Conservation (phyloP, 1,139 yeast species). For the Blastobotrys persicus region DNA sequence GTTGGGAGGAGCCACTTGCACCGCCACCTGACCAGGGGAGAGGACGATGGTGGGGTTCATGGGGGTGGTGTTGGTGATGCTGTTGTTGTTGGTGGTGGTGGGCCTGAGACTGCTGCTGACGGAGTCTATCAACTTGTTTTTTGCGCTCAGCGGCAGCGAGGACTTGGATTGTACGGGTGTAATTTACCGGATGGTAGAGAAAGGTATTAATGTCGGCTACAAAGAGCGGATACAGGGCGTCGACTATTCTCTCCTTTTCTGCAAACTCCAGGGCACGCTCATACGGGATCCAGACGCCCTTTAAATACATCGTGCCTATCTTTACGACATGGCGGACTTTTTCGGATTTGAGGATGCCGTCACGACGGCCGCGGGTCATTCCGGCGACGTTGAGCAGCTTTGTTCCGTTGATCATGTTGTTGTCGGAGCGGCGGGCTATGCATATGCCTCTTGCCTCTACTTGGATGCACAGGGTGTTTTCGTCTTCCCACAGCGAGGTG, state of each 20-base stretch:
- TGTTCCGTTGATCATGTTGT: slow-evolving; percentile 90
- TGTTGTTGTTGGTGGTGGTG: slow-evolving; percentile 17
- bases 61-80: slow-evolving; percentile 16
- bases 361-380: slow-evolving; percentile 91
- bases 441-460: slow-evolving; percentile 88
- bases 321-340: slow-evolving; percentile 87
- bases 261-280: slow-evolving; percentile 90
- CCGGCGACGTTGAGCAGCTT: slow-evolving; percentile 86
- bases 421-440: slow-evolving; percentile 89
- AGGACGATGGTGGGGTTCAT: slow-evolving; percentile 11
- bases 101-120: slow-evolving; percentile 24
- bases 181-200: slow-evolving; percentile 34
- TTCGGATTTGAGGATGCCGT: slow-evolving; percentile 85
- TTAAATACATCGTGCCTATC: slow-evolving; percentile 91
- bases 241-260: slow-evolving; percentile 79
- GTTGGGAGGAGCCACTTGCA: neutral
- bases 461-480: slow-evolving; percentile 86
- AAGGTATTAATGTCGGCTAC: slow-evolving; percentile 70
- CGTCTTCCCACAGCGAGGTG: slow-evolving; percentile 96
- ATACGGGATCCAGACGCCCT: slow-evolving; percentile 97
- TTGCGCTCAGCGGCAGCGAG: slow-evolving; percentile 38
- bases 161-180: slow-evolving; percentile 39
- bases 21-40: slow-evolving; percentile 11
- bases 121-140: slow-evolving; percentile 29
- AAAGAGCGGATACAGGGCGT: slow-evolving; percentile 76